phyloP scores from a whole-genome alignment of 805 yeast species.

The baker's yeast (Saccharomyces cerevisiae) region DNA sequence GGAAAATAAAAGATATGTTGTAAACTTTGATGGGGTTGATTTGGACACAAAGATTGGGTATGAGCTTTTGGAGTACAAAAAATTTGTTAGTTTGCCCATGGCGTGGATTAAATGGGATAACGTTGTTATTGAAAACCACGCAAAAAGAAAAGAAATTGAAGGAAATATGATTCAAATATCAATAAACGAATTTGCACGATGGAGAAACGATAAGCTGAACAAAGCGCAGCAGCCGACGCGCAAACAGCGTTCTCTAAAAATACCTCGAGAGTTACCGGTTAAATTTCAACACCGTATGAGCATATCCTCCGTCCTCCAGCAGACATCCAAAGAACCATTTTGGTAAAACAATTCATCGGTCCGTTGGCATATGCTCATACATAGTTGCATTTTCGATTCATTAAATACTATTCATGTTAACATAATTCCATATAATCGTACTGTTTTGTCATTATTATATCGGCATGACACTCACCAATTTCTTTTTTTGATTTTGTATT shows the following conservation, averaged over 20 bases:
- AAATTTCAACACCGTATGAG: not conserved
- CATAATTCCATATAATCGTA: not conserved
- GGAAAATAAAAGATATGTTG: not conserved
- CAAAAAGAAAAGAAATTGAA: conserved; percentile 1
- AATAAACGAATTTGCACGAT: not conserved
- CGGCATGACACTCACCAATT: not conserved
- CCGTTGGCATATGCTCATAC: not conserved
- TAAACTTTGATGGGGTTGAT: conserved; percentile 3
- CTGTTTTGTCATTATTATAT: not conserved
- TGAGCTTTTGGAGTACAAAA: conserved; percentile 20
- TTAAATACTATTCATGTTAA: not conserved
- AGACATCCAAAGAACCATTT: not conserved
- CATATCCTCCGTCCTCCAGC: conserved; percentile 1
- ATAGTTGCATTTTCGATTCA: not conserved
- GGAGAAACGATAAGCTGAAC: not conserved
- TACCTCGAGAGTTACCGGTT: not conserved
- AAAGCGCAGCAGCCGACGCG: not conserved
- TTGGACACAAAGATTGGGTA: conserved; percentile 10
- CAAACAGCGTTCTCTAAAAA: not conserved
- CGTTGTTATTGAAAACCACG: conserved; percentile 1
- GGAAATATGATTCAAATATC: conserved; percentile 12
- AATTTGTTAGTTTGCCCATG: conserved; percentile 22
- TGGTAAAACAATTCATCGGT: not conserved
- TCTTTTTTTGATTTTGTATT: not conserved
- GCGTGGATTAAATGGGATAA: conserved; percentile 23